Conservation (phyloP, 2,329 filamentous ascomycete genomes). For the Xylaria sp. region DNA sequence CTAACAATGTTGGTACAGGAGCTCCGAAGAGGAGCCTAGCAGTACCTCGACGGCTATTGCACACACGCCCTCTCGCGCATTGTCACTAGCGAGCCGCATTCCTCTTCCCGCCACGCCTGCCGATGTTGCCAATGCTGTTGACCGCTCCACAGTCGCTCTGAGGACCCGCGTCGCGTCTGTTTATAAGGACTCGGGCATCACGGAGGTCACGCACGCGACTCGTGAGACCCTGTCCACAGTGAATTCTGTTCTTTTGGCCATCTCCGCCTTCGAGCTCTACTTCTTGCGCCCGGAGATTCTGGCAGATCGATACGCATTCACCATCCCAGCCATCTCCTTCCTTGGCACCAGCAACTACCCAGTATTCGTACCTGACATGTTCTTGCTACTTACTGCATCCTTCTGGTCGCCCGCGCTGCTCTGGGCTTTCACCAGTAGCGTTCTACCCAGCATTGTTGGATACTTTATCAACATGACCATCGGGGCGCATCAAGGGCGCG, state of each 20-base stretch:
- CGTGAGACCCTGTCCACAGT: constrained; percentile 80
- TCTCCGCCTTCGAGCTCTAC: constrained; percentile 76
- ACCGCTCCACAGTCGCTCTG: constrained; percentile 74
- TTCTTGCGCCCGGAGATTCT: constrained; percentile 77
- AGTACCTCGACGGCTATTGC: constrained; percentile 59
- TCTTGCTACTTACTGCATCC: constrained; percentile 75
- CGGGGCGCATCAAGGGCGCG: constrained; percentile 55
- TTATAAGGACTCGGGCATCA: constrained; percentile 74
- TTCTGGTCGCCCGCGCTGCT: constrained; percentile 88
- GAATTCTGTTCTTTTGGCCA: constrained; percentile 74
- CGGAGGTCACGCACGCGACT: constrained; percentile 71
- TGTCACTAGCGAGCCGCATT: constrained; percentile 69
- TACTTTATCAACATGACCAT: constrained; percentile 92
- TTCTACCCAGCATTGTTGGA: constrained; percentile 76
- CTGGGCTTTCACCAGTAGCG: constrained; percentile 78
- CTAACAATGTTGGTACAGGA: constrained; percentile 64
- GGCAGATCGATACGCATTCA: constrained; percentile 77
- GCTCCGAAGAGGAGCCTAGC: constrained; percentile 49
- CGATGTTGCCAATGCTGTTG: constrained; percentile 79
- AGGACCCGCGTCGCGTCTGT: constrained; percentile 72
- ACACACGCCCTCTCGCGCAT: constrained; percentile 63
- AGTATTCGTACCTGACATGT: constrained; percentile 82
- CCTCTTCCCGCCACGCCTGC: constrained; percentile 84
- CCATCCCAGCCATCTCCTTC: constrained; percentile 70
- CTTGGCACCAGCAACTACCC: constrained; percentile 68